These are phyloP conservation scores for Marchantia polymorpha DNA, from an alignment of 225 moss, liverwort and hornwort genomes.

Conservation along the genomic window DNA sequence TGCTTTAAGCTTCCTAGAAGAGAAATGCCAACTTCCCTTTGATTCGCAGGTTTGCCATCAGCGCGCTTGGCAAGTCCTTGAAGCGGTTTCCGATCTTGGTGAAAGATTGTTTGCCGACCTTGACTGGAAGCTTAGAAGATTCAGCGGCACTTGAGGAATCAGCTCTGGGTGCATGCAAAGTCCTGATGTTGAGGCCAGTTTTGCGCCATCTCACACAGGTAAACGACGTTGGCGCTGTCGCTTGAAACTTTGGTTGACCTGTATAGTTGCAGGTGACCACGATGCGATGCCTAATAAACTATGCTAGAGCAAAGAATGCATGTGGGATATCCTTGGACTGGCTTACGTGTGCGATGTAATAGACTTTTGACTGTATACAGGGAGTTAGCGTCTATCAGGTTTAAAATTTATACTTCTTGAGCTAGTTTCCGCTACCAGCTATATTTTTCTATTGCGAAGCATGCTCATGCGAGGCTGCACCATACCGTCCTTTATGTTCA, in stretches of 20 bases:
- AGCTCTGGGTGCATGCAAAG: slow-evolving; percentile 91
- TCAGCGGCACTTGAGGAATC: slow-evolving; percentile 77
- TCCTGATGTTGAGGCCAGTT: slow-evolving; percentile 82
- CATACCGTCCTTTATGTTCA: not conserved
- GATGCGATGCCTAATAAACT: too few relatives aligned
- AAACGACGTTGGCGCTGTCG: not conserved
- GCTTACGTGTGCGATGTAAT: too few relatives aligned
- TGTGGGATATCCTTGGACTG: too few relatives aligned
- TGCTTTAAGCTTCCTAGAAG: not conserved
- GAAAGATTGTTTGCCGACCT: slow-evolving; percentile 55
- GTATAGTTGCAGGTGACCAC: too few relatives aligned
- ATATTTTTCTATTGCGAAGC: not conserved
- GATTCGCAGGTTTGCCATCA: slow-evolving; percentile 61
- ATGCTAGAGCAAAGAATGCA: too few relatives aligned
- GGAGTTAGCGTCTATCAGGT: too few relatives aligned
- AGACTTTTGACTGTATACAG: too few relatives aligned
- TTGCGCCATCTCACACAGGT: slow-evolving; percentile 91
- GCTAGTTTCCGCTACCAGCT: not conserved
- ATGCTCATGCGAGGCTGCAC: too few relatives aligned
- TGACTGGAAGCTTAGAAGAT: slow-evolving; percentile 72
- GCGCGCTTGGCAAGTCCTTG: slow-evolving; percentile 72
- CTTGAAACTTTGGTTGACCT: not conserved
- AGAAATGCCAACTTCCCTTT: not conserved
- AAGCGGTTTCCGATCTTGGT: slow-evolving; percentile 91
- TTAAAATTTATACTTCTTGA: too few relatives aligned